Conservation (phyloP, 1,284 basidiomycete genomes). For the Puccinia brachypodii region DNA sequence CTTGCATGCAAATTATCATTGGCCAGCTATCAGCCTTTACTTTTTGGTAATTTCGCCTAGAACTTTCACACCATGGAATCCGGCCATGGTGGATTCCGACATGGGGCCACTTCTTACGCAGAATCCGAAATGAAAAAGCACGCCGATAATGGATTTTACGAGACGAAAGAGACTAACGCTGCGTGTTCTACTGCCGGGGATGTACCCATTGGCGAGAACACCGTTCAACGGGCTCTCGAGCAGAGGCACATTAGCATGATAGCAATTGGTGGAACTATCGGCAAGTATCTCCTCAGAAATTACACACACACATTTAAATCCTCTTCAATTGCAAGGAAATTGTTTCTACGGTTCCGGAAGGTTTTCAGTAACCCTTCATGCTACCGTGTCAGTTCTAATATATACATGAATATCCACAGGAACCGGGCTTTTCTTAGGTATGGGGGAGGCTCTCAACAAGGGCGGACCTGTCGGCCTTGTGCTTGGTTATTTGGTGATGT, state of each 20-base stretch:
- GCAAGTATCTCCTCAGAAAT: neutral
- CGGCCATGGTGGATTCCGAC: neutral
- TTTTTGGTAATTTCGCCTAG: neutral
- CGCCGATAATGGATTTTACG: conserved; percentile 21
- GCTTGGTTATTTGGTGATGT: conserved; percentile 57
- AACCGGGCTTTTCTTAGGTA: conserved; percentile 67
- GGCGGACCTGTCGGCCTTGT: conserved; percentile 60
- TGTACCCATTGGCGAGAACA: conserved; percentile 27
- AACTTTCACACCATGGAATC: neutral
- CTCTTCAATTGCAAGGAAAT: neutral
- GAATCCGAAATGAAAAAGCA: conserved; percentile 27
- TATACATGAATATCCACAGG: conserved; percentile 51
- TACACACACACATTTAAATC: neutral
- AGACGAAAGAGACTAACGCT: conserved; percentile 30
- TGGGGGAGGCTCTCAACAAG: conserved; percentile 63
- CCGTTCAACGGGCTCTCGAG: conserved; percentile 41
- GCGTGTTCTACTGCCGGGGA: neutral
- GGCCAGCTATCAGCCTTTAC: too few relatives aligned
- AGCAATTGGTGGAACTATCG: conserved; percentile 46
- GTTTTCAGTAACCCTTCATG: neutral
- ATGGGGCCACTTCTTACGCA: neutral
- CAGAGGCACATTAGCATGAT: conserved; percentile 49
- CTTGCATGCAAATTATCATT: too few relatives aligned
- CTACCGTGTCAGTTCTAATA: neutral
- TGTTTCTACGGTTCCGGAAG: neutral